These are phyloP conservation scores for Phtheirospermum japonicum DNA, from an alignment of 257 asterid genomes.

Conservation along the genomic window DNA sequence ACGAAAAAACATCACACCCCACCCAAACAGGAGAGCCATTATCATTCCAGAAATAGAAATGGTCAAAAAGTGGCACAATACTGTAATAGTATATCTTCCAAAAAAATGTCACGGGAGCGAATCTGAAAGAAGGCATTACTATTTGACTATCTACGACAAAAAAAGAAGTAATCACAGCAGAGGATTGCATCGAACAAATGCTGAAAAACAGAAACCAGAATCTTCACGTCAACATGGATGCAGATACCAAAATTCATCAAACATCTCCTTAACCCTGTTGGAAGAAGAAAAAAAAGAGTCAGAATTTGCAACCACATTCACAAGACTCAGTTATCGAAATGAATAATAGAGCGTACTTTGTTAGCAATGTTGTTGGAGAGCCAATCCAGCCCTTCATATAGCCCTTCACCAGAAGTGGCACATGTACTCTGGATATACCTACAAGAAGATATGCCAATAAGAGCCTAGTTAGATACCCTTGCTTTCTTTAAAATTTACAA, in stretches of 20 bases:
- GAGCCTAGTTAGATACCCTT: too few species aligned
- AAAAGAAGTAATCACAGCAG: not conserved
- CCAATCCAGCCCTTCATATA: conserved; percentile 50
- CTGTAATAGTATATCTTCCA: conserved; percentile 1
- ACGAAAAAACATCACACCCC: too few species aligned
- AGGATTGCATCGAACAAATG: conserved; percentile 4
- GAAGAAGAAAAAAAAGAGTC: not conserved
- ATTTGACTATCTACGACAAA: conserved; percentile 15
- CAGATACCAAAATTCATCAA: conserved; percentile 27
- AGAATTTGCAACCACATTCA: too few species aligned
- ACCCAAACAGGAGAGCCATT: too few species aligned
- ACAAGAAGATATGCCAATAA: too few species aligned
- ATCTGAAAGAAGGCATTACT: conserved; percentile 10
- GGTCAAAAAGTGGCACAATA: too few species aligned
- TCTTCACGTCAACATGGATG: conserved; percentile 35
- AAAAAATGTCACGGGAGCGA: not conserved
- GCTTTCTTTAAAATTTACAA: too few species aligned
- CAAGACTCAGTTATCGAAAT: too few species aligned
- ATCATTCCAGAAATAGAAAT: too few species aligned
- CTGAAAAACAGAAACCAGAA: conserved; percentile 19
- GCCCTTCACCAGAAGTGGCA: conserved; percentile 48
- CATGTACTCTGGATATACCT: conserved; percentile 45
- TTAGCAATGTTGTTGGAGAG: conserved; percentile 51
- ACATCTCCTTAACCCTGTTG: conserved; percentile 35
- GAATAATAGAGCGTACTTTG: conserved; percentile 20